Evolutionary conservation across 2,329 filamentous ascomycete species (phyloP), one percentile per base, ranked within the genome.

Genomic region (Pseudopyricularia cyperi): DNA sequence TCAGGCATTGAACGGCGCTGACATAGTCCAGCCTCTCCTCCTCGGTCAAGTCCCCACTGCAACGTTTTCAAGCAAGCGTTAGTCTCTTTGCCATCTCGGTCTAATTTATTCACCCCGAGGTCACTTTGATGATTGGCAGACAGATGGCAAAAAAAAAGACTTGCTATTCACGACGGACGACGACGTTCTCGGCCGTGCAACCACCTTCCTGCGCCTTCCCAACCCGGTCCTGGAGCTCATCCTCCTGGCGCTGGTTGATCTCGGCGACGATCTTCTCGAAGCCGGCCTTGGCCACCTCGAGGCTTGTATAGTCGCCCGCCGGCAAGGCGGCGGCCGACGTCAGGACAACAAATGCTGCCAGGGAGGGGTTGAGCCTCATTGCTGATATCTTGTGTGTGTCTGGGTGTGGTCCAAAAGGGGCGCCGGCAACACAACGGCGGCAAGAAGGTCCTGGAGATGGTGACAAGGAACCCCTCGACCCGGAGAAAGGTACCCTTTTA

Each of bases 1-100:
- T 60, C 42, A 72, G 55, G 50, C 69, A 72, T 11, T 64, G 58
- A 30, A 71, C 61, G 4, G 69, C 67, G 14, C 64, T 57, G 50
- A 66, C 66, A 57, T 70, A 71, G 22, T 58, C 57, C 22, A 63
- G 62, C 52, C 64, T 65, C 55, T 71, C 62, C 0, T 51, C 17
- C 19, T 54, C 50, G 5, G 64, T 62, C 42, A 71, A 64, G 3
- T 63, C 55, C 12, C 60, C 61, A 37, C 62, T 64, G 44, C 3
- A 28, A 30, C 4, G 3, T 7, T 5, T n/a, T 22, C 39, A 12
- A 48, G 47, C 46, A 5, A 47, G 22, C 6, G 2, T 12, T 34
- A 7, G 5, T 30, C 4, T 35, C 9, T 19, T 15, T 22, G 14
- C 7, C 15, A 35, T 35, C 33, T 14, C 11, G 33, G 12, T 12